These are phyloP conservation scores for Chrysoporthe puriensis DNA, from an alignment of 2,329 filamentous ascomycete species.

Conservation along the genomic window DNA sequence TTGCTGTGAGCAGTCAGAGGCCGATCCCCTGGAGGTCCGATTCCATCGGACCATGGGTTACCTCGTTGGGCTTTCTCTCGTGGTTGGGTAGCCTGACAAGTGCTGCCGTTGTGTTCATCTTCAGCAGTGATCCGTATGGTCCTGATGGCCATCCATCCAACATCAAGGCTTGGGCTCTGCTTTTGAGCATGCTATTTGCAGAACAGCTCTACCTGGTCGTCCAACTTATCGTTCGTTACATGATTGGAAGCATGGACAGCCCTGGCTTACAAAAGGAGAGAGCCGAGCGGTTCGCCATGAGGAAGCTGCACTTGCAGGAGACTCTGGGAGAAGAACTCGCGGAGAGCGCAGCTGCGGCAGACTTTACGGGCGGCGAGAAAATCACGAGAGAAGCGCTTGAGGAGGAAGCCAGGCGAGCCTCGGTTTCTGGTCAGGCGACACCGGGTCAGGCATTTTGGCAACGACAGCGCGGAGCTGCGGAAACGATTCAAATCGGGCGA, in stretches of 20 bases:
- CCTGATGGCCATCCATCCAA: constrained; percentile 68
- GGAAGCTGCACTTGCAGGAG: constrained; percentile 79
- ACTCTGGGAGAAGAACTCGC: constrained; percentile 63
- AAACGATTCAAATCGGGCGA: constrained; percentile 61
- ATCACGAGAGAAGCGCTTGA: constrained; percentile 69
- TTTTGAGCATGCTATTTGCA: constrained; percentile 80
- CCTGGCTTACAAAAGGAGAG: constrained; percentile 85
- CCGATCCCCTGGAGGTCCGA: constrained; percentile 89
- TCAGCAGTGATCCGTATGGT: constrained; percentile 70
- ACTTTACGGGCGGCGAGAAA: constrained; percentile 57
- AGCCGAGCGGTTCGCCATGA: constrained; percentile 76
- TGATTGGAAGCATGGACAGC: constrained; percentile 80
- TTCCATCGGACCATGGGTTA: constrained; percentile 91
- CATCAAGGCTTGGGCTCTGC: constrained; percentile 78
- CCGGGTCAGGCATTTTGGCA: constrained; percentile 65
- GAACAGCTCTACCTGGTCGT: constrained; percentile 89
- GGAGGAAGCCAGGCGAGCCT: constrained; percentile 61
- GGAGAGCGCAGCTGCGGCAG: constrained; percentile 51
- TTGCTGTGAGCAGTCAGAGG: constrained; percentile 84
- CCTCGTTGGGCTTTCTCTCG: constrained; percentile 83
- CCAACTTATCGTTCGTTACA: constrained; percentile 71
- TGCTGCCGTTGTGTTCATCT: constrained; percentile 87
- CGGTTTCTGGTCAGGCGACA: constrained; percentile 51
- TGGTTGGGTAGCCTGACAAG: constrained; percentile 92
- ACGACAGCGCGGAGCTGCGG: constrained; percentile 60